Conservation (phyloP, 2,329 filamentous ascomycete species). For the Xylogone sp. region DNA sequence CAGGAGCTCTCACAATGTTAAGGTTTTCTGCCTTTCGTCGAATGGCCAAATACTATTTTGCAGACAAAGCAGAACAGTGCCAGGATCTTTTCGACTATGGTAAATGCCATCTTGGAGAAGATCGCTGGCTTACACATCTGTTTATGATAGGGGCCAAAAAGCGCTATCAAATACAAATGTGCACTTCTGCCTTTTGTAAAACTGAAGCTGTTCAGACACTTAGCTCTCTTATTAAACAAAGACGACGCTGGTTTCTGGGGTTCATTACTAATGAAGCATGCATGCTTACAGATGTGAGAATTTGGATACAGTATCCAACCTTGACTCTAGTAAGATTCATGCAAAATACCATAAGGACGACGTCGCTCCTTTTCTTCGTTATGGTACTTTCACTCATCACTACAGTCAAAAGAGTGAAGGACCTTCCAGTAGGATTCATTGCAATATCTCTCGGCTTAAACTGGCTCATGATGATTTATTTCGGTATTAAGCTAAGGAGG, state of each 20-base stretch:
- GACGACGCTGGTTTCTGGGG: conserved; percentile 92
- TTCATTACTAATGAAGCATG: conserved; percentile 98
- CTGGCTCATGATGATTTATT: conserved; percentile 95
- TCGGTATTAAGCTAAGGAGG: conserved; percentile 78
- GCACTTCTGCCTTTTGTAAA: conserved; percentile 96
- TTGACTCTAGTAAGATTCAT: conserved; percentile 84
- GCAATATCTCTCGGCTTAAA: conserved; percentile 89
- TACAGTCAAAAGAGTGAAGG: conserved; percentile 71
- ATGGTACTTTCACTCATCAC: conserved; percentile 83
- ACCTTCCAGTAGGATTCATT: conserved; percentile 90
- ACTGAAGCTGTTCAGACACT: conserved; percentile 94
- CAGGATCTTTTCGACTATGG: conserved; percentile 96
- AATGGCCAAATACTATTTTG: conserved; percentile 99
- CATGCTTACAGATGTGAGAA: conserved; percentile 90
- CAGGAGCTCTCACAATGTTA: conserved; percentile 91
- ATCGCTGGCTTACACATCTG: conserved; percentile 93
- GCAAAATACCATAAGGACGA: conserved; percentile 95
- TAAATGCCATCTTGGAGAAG: conserved; percentile 92
- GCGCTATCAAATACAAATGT: conserved; percentile 95
- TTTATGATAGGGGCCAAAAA: conserved; percentile 98
- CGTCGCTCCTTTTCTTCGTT: conserved; percentile 89
- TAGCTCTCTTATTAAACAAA: conserved; percentile 82
- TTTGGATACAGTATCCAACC: conserved; percentile 89
- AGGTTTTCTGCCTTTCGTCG: conserved; percentile 93
- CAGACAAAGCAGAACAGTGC: conserved; percentile 92